Conservation (phyloP, 2,329 filamentous ascomycete species). For the Penicillium sp. region DNA sequence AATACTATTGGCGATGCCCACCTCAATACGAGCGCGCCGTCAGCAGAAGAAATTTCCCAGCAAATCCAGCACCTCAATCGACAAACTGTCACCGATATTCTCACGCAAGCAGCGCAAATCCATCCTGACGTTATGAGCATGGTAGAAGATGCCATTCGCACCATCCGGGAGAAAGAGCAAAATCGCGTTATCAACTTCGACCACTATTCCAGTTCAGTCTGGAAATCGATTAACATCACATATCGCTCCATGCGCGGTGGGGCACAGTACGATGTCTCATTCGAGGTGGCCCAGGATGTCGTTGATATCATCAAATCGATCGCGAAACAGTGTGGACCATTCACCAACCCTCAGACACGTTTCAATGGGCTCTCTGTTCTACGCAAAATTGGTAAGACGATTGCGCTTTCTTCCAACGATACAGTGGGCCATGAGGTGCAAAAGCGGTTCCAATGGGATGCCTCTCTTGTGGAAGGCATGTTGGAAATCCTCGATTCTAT, state of each 20-base stretch:
- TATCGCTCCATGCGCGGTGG: constrained; percentile 1
- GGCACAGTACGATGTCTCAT: constrained; percentile 7
- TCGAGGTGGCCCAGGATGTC: constrained; percentile 1
- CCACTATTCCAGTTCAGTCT: background rate
- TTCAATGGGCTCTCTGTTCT: constrained; percentile 18
- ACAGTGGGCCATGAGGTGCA: constrained; percentile 15
- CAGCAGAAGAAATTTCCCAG: background rate
- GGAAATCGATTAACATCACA: constrained; percentile 15
- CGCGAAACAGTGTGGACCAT: constrained; percentile 3
- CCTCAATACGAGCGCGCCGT: background rate
- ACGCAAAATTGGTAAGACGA: constrained; percentile 21
- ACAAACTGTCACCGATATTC: background rate
- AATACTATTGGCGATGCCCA: background rate
- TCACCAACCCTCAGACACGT: constrained; percentile 7
- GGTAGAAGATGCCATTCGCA: background rate
- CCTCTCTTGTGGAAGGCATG: constrained; percentile 15
- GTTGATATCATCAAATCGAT: background rate
- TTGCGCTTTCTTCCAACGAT: constrained; percentile 7
- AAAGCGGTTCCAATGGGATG: constrained; percentile 7
- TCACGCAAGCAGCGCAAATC: background rate
- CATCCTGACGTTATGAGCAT: background rate
- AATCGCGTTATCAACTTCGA: background rate
- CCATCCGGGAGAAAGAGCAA: background rate
- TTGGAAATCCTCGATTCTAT: background rate
- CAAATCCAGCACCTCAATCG: background rate